Conservation (phyloP, 2,329 filamentous ascomycete species). For the Colletotrichum cuscutae region DNA sequence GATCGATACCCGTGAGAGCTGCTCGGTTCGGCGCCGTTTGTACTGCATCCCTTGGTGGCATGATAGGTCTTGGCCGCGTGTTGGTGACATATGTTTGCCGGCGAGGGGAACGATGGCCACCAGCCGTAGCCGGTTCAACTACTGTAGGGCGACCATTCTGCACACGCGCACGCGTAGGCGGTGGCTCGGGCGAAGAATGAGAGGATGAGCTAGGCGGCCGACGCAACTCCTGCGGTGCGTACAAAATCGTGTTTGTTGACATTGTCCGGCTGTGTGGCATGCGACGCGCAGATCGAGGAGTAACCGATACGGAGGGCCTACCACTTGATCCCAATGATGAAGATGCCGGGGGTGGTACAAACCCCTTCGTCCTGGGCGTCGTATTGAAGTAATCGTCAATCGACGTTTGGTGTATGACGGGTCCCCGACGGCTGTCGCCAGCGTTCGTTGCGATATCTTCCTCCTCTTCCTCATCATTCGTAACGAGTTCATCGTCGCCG, state of each 20-base stretch:
- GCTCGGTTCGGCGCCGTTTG: slow-evolving; percentile 67
- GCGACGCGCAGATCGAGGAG: slow-evolving; percentile 49
- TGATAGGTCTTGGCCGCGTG: slow-evolving; percentile 67
- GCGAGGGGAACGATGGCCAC: slow-evolving; percentile 59
- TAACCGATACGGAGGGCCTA: slow-evolving; percentile 39
- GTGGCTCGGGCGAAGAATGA: slow-evolving; percentile 48
- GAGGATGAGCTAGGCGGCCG: slow-evolving; percentile 53
- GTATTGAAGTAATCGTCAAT: slow-evolving; percentile 65
- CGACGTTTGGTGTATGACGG: slow-evolving; percentile 30
- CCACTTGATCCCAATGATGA: slow-evolving; percentile 43
- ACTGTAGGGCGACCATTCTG: slow-evolving; percentile 37
- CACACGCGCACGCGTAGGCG: slow-evolving; percentile 44
- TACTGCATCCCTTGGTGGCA: slow-evolving; percentile 61
- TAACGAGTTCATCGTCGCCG: slow-evolving; percentile 89
- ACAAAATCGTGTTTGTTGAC: slow-evolving; percentile 87
- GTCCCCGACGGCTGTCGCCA: slow-evolving; percentile 44
- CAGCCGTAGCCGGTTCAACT: slow-evolving; percentile 49
- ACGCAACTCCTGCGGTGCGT: slow-evolving; percentile 70
- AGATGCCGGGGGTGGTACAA: slow-evolving; percentile 42
- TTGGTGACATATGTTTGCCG: slow-evolving; percentile 54
- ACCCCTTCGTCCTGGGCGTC: slow-evolving; percentile 57
- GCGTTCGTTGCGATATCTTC: slow-evolving; percentile 59
- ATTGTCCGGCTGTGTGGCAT: slow-evolving; percentile 75
- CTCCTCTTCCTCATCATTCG: slow-evolving; percentile 78
- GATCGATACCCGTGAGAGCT: slow-evolving; percentile 62